Base-by-base conservation (phyloP, 2,329 filamentous ascomycete genomes). In the Nigrospora sphaerica region DNA sequence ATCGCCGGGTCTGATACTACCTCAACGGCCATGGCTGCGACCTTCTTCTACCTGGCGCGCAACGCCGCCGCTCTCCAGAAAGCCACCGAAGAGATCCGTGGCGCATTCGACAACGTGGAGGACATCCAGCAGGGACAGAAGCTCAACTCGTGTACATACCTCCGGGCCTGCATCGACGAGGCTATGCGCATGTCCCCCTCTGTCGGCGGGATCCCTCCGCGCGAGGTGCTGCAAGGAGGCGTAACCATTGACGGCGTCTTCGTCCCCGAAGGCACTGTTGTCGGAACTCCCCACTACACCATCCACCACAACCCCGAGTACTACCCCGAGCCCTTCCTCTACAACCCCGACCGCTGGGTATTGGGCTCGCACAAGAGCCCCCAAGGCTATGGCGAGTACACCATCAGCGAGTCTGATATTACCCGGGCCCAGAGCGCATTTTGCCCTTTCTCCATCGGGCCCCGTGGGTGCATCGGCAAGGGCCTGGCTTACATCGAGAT, bases 1-100 rank as follows among this genome's bases (percentile, higher is more conserved):
- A 84, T 85, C 52, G 83, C 82, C 11, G 83, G 83, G 32, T 83
- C 81, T 28, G 84, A 88, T 58, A 88, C 85, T 1, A 87, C 83
- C 1, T 85, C 82, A 0, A 87, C 82, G 1, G 81, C 82, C 63
- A 69, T 82, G 73, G 76, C 80, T 4, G 75, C 78, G 2, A 80
- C 78, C 0, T 55, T 83, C 12, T 84, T 83, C 65, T 83, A 84
- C 62, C 75, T 84, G 16, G 72, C 74, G 32, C 77, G 77, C 47
- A 72, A 71, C 63, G 66, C 72, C 0, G 55, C 58, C 1, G 71
- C 73, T 0, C 66, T 83, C 3, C 57, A 65, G 18, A 71, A 63
- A 44, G 76, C 67, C 3, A 72, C 66, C 2, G 62, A 64, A 6
- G 80, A 83, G 57, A 67, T 84, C 32, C 75, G 78, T 50, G 46